phyloP scores from a whole-genome alignment of 164 flowering plant genomes.

The Dillenia turbinata region DNA sequence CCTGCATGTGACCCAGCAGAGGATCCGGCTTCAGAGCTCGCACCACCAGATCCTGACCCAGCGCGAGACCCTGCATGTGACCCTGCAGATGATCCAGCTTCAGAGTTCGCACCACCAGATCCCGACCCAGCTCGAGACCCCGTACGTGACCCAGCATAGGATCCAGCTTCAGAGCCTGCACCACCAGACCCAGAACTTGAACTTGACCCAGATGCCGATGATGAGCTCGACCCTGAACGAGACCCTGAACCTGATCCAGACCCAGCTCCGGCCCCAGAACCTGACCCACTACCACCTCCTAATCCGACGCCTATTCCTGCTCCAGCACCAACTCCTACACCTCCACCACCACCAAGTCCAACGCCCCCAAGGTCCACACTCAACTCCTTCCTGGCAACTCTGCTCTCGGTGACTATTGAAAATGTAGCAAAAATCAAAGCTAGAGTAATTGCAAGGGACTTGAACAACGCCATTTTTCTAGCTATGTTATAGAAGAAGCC shows the following conservation, averaged over 20 bases:
- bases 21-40: background rate
- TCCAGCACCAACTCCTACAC: conserved; percentile 6
- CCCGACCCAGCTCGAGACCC: background rate
- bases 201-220: conserved; percentile 1
- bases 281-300: conserved; percentile 15
- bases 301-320: conserved; percentile 10
- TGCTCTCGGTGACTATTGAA: no score
- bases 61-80: background rate
- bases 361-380: conserved; percentile 34
- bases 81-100: background rate
- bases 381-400: conserved; percentile 33
- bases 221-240: conserved; percentile 1
- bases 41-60: background rate
- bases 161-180: background rate
- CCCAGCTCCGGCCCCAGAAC: conserved; percentile 19
- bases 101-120: background rate
- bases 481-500: no score
- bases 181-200: conserved; percentile 3
- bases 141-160: background rate
- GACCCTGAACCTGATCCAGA: conserved; percentile 18
- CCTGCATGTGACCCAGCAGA: background rate
- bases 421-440: no score
- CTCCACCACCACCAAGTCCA: background rate
- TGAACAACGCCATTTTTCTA: no score
- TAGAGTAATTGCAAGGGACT: no score